phyloP scores from a whole-genome alignment of 1,139 yeast species.

The Sporopachydermia cereana region DNA sequence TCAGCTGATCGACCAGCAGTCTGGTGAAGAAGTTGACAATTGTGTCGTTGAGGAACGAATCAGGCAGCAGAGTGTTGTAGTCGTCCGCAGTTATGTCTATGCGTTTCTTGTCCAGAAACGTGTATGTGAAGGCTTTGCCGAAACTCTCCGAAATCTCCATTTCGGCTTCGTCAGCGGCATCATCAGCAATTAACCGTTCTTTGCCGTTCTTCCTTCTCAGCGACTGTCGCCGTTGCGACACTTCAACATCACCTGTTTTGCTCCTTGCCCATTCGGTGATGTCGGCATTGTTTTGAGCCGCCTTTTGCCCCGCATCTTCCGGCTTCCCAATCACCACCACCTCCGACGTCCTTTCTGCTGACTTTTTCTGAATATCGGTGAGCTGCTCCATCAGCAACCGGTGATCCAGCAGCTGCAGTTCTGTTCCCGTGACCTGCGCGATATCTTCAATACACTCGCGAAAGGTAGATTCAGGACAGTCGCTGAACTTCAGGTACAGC shows the following conservation, averaged over 20 bases:
- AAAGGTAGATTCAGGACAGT: background rate
- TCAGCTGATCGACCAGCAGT: conserved; percentile 12
- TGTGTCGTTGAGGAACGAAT: conserved; percentile 31
- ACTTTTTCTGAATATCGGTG: background rate
- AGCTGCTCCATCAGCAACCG: background rate
- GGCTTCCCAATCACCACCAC: background rate
- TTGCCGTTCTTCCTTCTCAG: background rate
- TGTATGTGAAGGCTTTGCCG: conserved; percentile 14
- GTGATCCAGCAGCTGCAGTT: background rate
- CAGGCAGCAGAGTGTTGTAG: conserved; percentile 23
- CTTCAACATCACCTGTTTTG: too few relatives aligned
- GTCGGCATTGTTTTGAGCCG: background rate
- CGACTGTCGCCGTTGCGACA: too few relatives aligned
- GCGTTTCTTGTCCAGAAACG: conserved; percentile 19
- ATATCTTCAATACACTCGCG: background rate
- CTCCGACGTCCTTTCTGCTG: background rate
- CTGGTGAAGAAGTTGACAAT: conserved; percentile 28
- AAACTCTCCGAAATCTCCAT: conserved; percentile 8
- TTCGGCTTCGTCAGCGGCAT: background rate
- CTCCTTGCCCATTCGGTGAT: conserved; percentile 3
- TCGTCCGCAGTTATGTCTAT: conserved; percentile 21
- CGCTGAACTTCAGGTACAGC: background rate
- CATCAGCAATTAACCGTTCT: conserved; percentile 2
- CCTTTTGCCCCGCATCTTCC: background rate
- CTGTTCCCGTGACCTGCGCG: background rate